Evolutionary conservation across 1,139 yeast species (phyloP).

Genomic region (Blastobotrys proliferans): DNA sequence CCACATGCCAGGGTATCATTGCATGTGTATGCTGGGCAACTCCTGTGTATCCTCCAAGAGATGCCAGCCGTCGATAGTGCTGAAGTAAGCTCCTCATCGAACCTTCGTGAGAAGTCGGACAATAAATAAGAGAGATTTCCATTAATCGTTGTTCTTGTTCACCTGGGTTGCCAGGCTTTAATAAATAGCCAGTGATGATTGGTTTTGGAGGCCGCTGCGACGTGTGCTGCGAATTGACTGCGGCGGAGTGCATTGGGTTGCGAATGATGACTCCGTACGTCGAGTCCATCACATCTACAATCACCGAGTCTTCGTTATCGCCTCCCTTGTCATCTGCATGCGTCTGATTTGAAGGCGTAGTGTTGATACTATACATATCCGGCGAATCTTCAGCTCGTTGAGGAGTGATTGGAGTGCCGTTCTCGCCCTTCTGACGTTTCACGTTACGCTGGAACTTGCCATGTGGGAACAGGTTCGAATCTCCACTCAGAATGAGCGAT

Average conservation of each 20-base stretch:
- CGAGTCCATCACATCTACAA: constrained; percentile 40
- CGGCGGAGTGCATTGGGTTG: constrained; percentile 8
- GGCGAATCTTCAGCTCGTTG: constrained; percentile 34
- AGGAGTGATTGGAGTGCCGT: constrained; percentile 32
- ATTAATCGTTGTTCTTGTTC: constrained; percentile 22
- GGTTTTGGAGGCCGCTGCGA: no score
- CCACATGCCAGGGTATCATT: constrained; percentile 77
- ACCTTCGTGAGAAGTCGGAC: constrained; percentile 34
- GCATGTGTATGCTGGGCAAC: constrained; percentile 37
- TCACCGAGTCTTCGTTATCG: constrained; percentile 24
- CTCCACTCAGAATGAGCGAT: constrained; percentile 46
- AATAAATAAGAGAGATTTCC: constrained; percentile 32
- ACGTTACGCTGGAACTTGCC: constrained; percentile 13
- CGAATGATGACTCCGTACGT: constrained; percentile 52
- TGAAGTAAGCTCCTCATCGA: constrained; percentile 56
- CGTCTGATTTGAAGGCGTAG: constrained; percentile 29
- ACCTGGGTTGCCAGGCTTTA: constrained; percentile 18
- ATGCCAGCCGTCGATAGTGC: constrained; percentile 66
- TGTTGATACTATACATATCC: constrained; percentile 39
- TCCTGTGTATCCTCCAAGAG: constrained; percentile 45
- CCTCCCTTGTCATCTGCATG: constrained; percentile 15
- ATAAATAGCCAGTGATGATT: constrained; percentile 16
- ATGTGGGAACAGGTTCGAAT: constrained; percentile 30
- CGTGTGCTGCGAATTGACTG: constrained; percentile 31
- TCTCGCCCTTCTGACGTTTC: constrained; percentile 11